Evolutionary conservation across 768 basidiomycete species (phyloP).

Genomic region (Leucocoprinus birnbaumii): DNA sequence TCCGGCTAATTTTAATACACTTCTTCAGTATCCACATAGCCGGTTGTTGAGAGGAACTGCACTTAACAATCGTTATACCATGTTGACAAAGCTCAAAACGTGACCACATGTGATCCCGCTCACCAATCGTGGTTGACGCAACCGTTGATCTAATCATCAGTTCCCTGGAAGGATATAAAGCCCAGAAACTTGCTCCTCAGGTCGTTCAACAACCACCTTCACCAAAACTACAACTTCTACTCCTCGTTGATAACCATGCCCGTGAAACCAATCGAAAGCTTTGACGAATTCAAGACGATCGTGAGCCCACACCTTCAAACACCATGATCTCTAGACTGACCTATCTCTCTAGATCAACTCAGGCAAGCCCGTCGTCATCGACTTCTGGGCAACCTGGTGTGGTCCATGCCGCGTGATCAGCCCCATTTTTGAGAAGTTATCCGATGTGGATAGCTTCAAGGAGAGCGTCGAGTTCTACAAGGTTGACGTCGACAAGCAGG

Average conservation of each 20-base stretch:
- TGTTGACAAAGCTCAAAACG: neutral
- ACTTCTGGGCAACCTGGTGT: constrained; percentile 82
- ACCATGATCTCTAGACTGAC: neutral
- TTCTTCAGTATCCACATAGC: too few species aligned
- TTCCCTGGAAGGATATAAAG: neutral
- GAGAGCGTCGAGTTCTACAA: constrained; percentile 62
- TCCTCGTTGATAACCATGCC: constrained; percentile 7
- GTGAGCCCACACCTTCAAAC: neutral
- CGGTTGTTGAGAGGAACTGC: neutral
- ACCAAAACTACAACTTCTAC: too few species aligned
- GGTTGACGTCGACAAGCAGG: constrained; percentile 65
- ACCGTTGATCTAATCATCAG: neutral
- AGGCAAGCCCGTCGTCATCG: constrained; percentile 49
- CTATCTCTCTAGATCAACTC: constrained; percentile 37
- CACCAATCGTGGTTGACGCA: constrained; percentile 5
- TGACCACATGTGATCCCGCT: constrained; percentile 11
- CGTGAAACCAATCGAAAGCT: constrained; percentile 9
- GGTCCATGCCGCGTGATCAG: constrained; percentile 68
- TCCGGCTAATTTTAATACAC: neutral
- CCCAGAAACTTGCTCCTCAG: neutral
- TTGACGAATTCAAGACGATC: constrained; percentile 11
- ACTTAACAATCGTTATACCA: neutral
- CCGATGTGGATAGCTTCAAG: constrained; percentile 27
- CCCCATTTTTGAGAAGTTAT: constrained; percentile 62
- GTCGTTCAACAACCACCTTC: neutral